Percentiles rank a stretch among this genome's conserved stretches.
Evolutionary conservation across 495 filamentous ascomycete species (phyloP).

Genomic region (Aspergillus affinis): DNA sequence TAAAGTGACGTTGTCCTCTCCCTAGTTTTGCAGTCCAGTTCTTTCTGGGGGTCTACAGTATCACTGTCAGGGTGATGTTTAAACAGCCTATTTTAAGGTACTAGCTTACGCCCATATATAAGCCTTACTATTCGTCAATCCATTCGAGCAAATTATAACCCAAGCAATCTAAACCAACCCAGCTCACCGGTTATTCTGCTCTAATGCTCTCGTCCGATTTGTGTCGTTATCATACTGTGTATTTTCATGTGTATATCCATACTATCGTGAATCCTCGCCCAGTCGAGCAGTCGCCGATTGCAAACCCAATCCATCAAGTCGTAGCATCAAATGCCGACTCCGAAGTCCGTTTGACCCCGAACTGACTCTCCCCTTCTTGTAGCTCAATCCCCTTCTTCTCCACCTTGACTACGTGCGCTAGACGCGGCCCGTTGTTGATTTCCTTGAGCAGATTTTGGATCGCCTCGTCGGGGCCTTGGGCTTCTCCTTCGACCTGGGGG

Average conservation of each 20-base stretch:
- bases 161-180: not conserved
- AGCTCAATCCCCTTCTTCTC: slow-evolving; percentile 64
- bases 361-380: slow-evolving; percentile 62
- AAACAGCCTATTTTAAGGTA: no score
- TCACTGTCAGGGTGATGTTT: no score
- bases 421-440: slow-evolving; percentile 68
- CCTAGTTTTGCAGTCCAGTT: no score
- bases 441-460: slow-evolving; percentile 72
- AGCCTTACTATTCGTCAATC: no score
- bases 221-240: not conserved
- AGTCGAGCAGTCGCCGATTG: not conserved
- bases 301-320: not conserved
- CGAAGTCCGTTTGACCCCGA: slow-evolving; percentile 49
- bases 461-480: slow-evolving; percentile 66
- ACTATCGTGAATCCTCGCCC: not conserved
- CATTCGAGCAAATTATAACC: no score
- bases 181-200: not conserved
- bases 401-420: slow-evolving; percentile 67
- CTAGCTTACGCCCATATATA: no score
- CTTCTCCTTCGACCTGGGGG: slow-evolving; percentile 82
- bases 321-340: slow-evolving; percentile 30
- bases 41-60: no score
- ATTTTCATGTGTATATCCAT: not conserved
- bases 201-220: not conserved
- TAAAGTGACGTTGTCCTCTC: no score